These are phyloP conservation scores for Ustilago hordei DNA, from an alignment of 1,284 basidiomycete species.

Conservation along the genomic window DNA sequence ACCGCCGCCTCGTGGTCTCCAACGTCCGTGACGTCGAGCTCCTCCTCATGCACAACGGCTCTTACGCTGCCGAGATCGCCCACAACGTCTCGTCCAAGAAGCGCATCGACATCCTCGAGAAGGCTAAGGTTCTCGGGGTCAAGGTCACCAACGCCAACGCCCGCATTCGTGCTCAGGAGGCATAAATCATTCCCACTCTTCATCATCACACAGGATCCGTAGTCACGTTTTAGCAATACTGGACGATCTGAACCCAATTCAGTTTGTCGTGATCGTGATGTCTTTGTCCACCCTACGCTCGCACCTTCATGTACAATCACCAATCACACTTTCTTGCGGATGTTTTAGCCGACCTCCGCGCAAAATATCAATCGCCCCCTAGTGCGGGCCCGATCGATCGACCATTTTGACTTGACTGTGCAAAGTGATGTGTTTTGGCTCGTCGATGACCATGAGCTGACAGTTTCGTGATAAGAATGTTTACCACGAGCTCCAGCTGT, in stretches of 20 bases:
- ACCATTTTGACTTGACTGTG: not conserved
- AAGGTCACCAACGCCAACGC: conserved; percentile 93
- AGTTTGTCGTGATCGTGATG: conserved; percentile 26
- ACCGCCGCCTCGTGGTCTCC: conserved; percentile 68
- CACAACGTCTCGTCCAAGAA: conserved; percentile 97
- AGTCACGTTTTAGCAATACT: conserved; percentile 17
- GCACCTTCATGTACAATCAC: conserved; percentile 45
- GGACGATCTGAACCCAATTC: conserved; percentile 9
- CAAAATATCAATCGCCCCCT: conserved; percentile 51
- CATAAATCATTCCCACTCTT: conserved; percentile 55
- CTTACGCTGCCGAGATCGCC: conserved; percentile 94
- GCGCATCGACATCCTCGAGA: conserved; percentile 90
- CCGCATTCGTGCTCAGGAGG: conserved; percentile 96
- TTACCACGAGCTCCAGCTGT: too few relatives aligned
- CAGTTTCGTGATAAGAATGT: not conserved
- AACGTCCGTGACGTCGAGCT: conserved; percentile 68
- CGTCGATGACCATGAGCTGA: not conserved
- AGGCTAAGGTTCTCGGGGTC: conserved; percentile 73
- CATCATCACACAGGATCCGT: conserved; percentile 18
- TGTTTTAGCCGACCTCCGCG: conserved; percentile 9
- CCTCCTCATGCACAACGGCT: conserved; percentile 83
- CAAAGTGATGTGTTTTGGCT: not conserved
- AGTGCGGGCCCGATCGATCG: conserved; percentile 38
- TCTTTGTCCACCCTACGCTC: conserved; percentile 27
- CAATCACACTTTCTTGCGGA: conserved; percentile 24